phyloP scores from a whole-genome alignment of 768 basidiomycete species.

The Tulasnella sp. region DNA sequence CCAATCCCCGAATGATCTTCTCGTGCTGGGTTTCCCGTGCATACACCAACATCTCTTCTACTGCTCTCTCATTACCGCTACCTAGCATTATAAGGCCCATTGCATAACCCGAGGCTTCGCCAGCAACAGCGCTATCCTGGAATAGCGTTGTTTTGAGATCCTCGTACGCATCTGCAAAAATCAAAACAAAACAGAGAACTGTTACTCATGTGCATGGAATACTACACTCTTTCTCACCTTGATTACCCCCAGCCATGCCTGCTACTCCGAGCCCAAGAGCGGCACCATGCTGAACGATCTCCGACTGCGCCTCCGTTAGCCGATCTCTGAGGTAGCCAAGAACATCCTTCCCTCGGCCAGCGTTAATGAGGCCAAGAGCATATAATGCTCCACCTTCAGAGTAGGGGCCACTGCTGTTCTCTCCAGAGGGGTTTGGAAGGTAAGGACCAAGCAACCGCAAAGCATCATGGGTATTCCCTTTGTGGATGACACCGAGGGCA shows the following conservation, averaged over 20 bases:
- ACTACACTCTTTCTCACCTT: conserved; percentile 27
- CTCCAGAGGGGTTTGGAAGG: conserved; percentile 54
- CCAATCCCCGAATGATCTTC: conserved; percentile 94
- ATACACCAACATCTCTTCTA: conserved; percentile 92
- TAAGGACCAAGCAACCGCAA: conserved; percentile 88
- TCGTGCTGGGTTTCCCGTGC: conserved; percentile 97
- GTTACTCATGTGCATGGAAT: neutral
- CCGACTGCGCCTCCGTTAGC: conserved; percentile 57
- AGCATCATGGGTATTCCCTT: conserved; percentile 89
- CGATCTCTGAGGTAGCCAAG: conserved; percentile 68
- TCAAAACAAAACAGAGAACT: neutral
- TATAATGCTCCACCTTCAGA: conserved; percentile 95
- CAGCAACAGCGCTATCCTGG: conserved; percentile 88
- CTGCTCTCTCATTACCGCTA: conserved; percentile 63
- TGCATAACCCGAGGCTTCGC: conserved; percentile 90
- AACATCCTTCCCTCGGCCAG: conserved; percentile 59
- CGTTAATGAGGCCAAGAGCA: conserved; percentile 88
- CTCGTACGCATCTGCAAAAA: conserved; percentile 62
- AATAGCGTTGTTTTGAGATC: conserved; percentile 80
- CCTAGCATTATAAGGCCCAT: conserved; percentile 99
- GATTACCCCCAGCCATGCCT: conserved; percentile 81
- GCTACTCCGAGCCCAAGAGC: conserved; percentile 94
- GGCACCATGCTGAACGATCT: conserved; percentile 93
- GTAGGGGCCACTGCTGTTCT: conserved; percentile 63
- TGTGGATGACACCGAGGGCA: conserved; percentile 93